Evolutionary conservation across 2,329 filamentous ascomycete genomes (phyloP), one percentile per base, ranked within the genome.

Genomic region (Curvularia eragrostidis): DNA sequence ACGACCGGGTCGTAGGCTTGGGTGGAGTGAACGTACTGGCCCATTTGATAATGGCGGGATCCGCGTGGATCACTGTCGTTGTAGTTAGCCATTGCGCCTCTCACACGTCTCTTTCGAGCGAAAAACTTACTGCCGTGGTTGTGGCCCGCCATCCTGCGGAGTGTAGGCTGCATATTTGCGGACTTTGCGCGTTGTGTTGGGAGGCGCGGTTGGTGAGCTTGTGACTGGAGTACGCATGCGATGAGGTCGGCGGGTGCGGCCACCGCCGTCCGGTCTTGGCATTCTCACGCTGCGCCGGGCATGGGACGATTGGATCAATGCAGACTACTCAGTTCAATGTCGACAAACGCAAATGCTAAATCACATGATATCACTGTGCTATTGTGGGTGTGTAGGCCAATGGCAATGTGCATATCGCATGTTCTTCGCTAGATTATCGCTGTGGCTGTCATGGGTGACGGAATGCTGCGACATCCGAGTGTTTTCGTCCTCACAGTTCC

Each of bases 11-110:
- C 3, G 3, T 21, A 24, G 15, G 9, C 12, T 23, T 48, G 77
- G 72, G 66, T 75, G 77, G 70, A 60, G 78, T 76, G 77, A 63
- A 75, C 76, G 69, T 80, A 83, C 77, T 78, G 74, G 76, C 77
- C 79, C 83, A 85, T 82, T 82, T 81, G 74, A 81, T 78, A 75
- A 85, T 73, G 66, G 84, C 84, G 67, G 85, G 84, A 76, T 85
- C 83, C 75, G 81, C 76, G 67, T 80, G 76, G 69, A 84, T 70
- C 61, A 77, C 82, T 84, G 69, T 26, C 67, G 36, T 24, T 52
- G 28, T 32, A 23, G 64, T 75, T 65, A 73, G 72, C 66, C 49
- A 69, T 68, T 71, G 61, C 56, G 54, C 48, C 36, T 32, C 12
- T 21, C 9, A 38, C 28, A 13, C 8, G 24, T 19, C 48, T 56